Evolutionary conservation across 2,329 filamentous ascomycete species (phyloP).

Genomic region (Podosphaera leucotricha): DNA sequence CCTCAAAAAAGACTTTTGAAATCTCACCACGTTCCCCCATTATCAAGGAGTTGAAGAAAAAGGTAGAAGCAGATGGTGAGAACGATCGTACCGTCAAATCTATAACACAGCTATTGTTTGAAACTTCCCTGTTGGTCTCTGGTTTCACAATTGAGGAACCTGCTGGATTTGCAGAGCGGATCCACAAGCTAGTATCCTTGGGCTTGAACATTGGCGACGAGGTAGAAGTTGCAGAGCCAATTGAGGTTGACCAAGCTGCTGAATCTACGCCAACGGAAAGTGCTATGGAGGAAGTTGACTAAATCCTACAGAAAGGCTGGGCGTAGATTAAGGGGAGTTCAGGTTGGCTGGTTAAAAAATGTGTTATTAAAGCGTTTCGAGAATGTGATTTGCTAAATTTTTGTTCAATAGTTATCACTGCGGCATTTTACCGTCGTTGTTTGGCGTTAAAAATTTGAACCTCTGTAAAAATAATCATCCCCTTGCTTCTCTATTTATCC

Average conservation of each 20-base stretch:
- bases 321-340: not conserved
- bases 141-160: conserved; percentile 99
- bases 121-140: conserved; percentile 94
- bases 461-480: no score
- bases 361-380: not conserved
- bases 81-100: conserved; percentile 98
- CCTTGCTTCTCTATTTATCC: no score
- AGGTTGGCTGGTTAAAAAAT: not conserved
- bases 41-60: conserved; percentile 97
- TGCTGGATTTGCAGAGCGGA: conserved; percentile 90
- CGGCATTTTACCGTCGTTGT: no score
- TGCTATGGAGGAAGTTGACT: conserved; percentile 99
- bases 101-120: conserved; percentile 93
- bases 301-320: conserved; percentile 19
- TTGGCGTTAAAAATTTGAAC: no score
- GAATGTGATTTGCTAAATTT: not conserved
- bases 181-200: conserved; percentile 97
- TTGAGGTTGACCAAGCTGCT: conserved; percentile 33
- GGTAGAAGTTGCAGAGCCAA: conserved; percentile 43
- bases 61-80: conserved; percentile 94
- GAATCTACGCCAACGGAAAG: conserved; percentile 39
- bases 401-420: no score
- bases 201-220: conserved; percentile 95
- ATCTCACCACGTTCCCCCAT: conserved; percentile 98
- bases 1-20: conserved; percentile 99